phyloP scores from a whole-genome alignment of 306 rosid species.

The Sechiopsis laciniata region DNA sequence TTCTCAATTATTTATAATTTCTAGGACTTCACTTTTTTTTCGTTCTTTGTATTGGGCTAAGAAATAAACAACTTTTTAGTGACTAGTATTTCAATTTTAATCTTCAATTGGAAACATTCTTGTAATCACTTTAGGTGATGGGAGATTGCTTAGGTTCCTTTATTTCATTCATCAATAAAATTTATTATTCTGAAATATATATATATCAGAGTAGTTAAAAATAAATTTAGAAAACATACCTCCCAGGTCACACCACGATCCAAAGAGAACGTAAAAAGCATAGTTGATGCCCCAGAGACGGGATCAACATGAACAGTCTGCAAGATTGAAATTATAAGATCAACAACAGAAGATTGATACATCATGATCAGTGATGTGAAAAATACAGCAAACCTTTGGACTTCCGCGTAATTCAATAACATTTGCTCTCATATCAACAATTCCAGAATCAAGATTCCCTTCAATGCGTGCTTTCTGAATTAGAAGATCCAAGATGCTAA shows the following conservation, averaged over 20 bases:
- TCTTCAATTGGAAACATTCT: too few relatives aligned
- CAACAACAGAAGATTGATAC: constrained; percentile 18
- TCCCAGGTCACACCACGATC: constrained; percentile 97
- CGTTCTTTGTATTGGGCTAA: too few relatives aligned
- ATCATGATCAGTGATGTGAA: constrained; percentile 11
- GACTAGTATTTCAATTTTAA: too few relatives aligned
- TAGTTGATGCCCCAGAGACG: constrained; percentile 83
- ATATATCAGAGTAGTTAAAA: not conserved
- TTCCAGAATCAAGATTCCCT: constrained; percentile 95
- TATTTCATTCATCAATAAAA: too few relatives aligned
- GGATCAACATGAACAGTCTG: constrained; percentile 92
- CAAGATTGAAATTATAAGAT: constrained; percentile 26
- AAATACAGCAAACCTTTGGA: constrained; percentile 64
- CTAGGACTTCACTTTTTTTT: too few relatives aligned
- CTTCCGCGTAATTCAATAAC: constrained; percentile 72
- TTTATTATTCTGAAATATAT: too few relatives aligned
- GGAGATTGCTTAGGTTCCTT: too few relatives aligned
- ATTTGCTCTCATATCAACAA: constrained; percentile 92
- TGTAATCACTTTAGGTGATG: too few relatives aligned
- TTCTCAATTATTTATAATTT: too few relatives aligned
- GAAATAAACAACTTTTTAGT: too few relatives aligned
- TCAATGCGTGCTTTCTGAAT: constrained; percentile 88
- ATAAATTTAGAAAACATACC: constrained; percentile 42
- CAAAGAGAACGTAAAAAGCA: constrained; percentile 78
- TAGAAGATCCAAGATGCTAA: constrained; percentile 87